These are phyloP conservation scores for Cadophora sp. DNA, from an alignment of 2,329 filamentous ascomycete genomes.

Conservation along the genomic window DNA sequence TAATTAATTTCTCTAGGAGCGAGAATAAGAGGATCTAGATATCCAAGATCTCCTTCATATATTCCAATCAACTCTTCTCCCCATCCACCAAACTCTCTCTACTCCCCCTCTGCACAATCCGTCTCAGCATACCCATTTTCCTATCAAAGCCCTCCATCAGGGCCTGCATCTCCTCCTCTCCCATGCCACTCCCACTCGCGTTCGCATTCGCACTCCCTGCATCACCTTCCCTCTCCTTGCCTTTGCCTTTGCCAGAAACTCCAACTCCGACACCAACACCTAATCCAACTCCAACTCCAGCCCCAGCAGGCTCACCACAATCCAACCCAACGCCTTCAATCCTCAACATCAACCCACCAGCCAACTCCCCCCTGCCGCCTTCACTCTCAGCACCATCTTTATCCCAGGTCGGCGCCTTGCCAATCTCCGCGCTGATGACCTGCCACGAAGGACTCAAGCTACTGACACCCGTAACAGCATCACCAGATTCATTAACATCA, in stretches of 20 bases:
- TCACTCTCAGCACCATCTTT: constrained; percentile 53
- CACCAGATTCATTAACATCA: constrained; percentile 57
- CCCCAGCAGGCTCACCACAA: not conserved
- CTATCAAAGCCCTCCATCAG: constrained; percentile 64
- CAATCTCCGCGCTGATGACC: constrained; percentile 59
- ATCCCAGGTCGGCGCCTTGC: constrained; percentile 67
- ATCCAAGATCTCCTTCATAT: too few species aligned
- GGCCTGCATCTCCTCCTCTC: constrained; percentile 56
- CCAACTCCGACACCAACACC: constrained; percentile 21
- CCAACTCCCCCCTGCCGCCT: constrained; percentile 41
- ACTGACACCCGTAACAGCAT: constrained; percentile 69
- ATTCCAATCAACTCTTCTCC: constrained; percentile 11
- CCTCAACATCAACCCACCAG: constrained; percentile 59
- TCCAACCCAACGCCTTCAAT: constrained; percentile 60
- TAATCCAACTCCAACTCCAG: constrained; percentile 46
- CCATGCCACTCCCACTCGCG: constrained; percentile 27
- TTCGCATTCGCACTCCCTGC: constrained; percentile 10
- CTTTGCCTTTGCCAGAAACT: constrained; percentile 5
- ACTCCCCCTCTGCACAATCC: constrained; percentile 41
- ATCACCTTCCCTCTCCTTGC: constrained; percentile 16
- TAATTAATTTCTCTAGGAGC: too few species aligned
- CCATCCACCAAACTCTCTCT: constrained; percentile 19
- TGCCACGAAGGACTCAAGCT: constrained; percentile 80
- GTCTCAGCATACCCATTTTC: constrained; percentile 61
- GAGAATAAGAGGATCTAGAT: too few species aligned